Evolutionary conservation across 257 asterid species (phyloP).

Genomic region (Fraxinus anomala): DNA sequence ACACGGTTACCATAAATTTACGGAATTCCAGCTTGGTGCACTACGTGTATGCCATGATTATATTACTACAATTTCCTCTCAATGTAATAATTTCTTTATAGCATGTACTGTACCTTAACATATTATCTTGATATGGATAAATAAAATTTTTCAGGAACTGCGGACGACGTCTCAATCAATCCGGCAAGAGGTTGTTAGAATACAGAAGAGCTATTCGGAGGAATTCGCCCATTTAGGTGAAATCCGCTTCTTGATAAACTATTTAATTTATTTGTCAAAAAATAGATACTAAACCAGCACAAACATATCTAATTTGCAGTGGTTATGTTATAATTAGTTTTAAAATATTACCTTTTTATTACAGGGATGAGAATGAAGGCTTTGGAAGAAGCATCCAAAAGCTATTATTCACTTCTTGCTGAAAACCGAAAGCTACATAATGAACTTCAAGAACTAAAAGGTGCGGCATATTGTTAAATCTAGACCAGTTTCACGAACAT

Average conservation of each 20-base stretch:
- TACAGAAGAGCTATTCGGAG: slow-evolving; percentile 65
- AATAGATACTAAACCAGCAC: neutral
- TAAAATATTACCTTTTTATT: slow-evolving; percentile 6
- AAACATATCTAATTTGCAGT: neutral
- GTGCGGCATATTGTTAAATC: slow-evolving; percentile 34
- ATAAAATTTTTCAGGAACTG: slow-evolving; percentile 54
- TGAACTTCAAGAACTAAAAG: slow-evolving; percentile 88
- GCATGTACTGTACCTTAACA: neutral
- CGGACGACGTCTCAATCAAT: slow-evolving; percentile 68
- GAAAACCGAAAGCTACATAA: slow-evolving; percentile 79
- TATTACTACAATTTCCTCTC: neutral
- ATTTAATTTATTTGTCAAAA: slow-evolving; percentile 10
- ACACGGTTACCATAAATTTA: slow-evolving; percentile 55
- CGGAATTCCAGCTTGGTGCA: slow-evolving; percentile 84
- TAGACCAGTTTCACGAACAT: slow-evolving; percentile 4
- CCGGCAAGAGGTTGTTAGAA: slow-evolving; percentile 68
- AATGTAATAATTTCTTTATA: neutral
- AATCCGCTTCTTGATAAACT: neutral
- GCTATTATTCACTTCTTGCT: slow-evolving; percentile 55
- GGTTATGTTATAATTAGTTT: neutral
- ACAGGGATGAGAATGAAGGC: slow-evolving; percentile 52
- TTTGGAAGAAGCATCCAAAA: slow-evolving; percentile 61
- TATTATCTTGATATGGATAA: neutral
- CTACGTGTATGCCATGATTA: slow-evolving; percentile 55
- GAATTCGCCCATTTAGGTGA: slow-evolving; percentile 66